Percentiles rank a stretch among this genome's conserved stretches.
phyloP scores from a whole-genome alignment of 805 yeast species.

The Pichia kluyveri region DNA sequence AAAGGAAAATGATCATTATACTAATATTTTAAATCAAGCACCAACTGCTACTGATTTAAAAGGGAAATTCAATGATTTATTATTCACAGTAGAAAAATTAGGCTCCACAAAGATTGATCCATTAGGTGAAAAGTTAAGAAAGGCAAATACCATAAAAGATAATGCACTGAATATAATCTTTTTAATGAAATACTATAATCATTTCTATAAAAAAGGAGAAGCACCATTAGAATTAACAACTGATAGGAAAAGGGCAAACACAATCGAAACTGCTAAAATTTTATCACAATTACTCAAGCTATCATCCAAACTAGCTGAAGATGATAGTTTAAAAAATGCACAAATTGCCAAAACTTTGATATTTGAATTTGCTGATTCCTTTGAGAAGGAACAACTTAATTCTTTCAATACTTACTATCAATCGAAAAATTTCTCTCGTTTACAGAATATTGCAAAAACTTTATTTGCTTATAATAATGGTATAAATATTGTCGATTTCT shows the following conservation, averaged over 20 bases:
- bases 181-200: conserved; percentile 66
- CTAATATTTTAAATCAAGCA: conserved; percentile 50
- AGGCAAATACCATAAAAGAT: conserved; percentile 63
- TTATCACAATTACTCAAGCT: conserved; percentile 57
- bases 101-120: conserved; percentile 51
- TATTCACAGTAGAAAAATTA: conserved; percentile 44
- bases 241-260: conserved; percentile 12
- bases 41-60: conserved; percentile 33
- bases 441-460: conserved; percentile 70
- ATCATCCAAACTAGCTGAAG: conserved; percentile 54
- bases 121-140: conserved; percentile 57
- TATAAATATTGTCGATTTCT: conserved; percentile 67
- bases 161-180: conserved; percentile 64
- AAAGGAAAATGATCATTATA: conserved; percentile 58
- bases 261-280: conserved; percentile 51
- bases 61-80: conserved; percentile 41
- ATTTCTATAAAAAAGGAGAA: conserved; percentile 53
- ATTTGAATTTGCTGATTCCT: conserved; percentile 61
- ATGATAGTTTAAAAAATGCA: conserved; percentile 35
- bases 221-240: conserved; percentile 49
- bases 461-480: conserved; percentile 81
- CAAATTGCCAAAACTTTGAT: conserved; percentile 34
- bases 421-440: conserved; percentile 54
- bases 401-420: conserved; percentile 70
- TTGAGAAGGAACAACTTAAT: conserved; percentile 64